Evolutionary conservation across 768 basidiomycete species (phyloP).

Genomic region (Cubamyces sp.): DNA sequence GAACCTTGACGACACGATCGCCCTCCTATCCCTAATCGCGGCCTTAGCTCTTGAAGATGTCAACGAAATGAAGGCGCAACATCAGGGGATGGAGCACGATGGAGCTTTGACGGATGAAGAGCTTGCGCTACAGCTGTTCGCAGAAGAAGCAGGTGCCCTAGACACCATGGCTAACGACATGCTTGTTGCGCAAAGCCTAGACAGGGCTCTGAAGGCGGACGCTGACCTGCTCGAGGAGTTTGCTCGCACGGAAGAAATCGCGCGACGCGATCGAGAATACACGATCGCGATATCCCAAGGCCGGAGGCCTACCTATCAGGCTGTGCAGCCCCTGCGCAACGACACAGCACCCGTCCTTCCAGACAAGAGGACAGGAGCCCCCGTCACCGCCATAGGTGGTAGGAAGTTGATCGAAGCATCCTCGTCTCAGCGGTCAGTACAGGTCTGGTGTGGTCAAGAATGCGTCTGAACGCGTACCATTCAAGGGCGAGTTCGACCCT

Average conservation of each 20-base stretch:
- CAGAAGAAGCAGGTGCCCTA: constrained; percentile 31
- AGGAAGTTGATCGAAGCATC: neutral
- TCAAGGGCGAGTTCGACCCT: neutral
- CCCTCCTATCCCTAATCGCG: constrained; percentile 12
- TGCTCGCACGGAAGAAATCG: constrained; percentile 19
- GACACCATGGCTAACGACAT: constrained; percentile 25
- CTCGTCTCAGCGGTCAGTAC: neutral
- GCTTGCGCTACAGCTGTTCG: constrained; percentile 34
- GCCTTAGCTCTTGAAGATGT: constrained; percentile 36
- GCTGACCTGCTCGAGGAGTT: constrained; percentile 25
- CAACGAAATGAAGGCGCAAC: constrained; percentile 4
- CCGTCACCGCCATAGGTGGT: neutral
- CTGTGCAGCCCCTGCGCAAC: neutral
- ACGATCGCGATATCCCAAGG: constrained; percentile 26
- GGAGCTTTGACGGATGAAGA: constrained; percentile 31
- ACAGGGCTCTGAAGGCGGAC: constrained; percentile 29
- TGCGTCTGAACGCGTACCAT: neutral
- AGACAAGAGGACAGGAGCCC: neutral
- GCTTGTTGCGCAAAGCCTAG: constrained; percentile 32
- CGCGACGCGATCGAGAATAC: constrained; percentile 25
- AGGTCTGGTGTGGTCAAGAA: neutral
- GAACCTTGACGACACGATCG: neutral
- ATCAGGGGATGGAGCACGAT: constrained; percentile 26
- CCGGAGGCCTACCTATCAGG: constrained; percentile 7
- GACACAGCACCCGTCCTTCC: neutral